Evolutionary conservation across 768 basidiomycete genomes (phyloP), one percentile per base, ranked within the genome.

Genomic region (Candolleomyces aberdarensis): DNA sequence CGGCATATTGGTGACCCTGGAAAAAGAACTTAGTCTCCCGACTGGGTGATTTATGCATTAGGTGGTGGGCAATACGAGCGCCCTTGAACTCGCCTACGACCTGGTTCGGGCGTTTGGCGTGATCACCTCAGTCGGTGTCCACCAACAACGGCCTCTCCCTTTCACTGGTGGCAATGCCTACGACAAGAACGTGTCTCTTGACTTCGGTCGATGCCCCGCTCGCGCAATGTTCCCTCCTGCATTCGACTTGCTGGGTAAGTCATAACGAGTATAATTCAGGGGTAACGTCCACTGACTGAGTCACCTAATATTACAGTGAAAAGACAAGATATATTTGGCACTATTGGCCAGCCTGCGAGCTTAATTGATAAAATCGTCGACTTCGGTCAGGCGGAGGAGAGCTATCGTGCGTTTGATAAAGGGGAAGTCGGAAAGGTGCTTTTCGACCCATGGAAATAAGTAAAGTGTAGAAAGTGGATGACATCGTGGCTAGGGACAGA

Each of bases 201-300:
- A 91, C 66, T 93, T 92, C 69, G 92, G 92, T 9, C 84, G 91
- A 9, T 92, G 91, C 65, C 91, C 90, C 15, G 89, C 90, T 5
- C 84, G 88, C 14, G 85, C 90, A 0, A 85, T 92, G 82, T 86
- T 92, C 65, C 87, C 87, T 10, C 71, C 82, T 59, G 91, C 90
- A 1, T 79, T 89, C 44, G 86, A 86, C 65, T 71, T 93, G 31
- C 73, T 94, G 32, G 76, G 82, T 79, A 48, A 63, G 77, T 3
- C 6, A 20, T 11, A 19, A 48, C 29, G 20, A 29, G 17, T 17
- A 29, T 46, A 47, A 26, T 26, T 26, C 26, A 1, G 26, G 26
- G 26, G 26, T 26, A 26, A 26, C 26, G 26, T 26, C 26, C 43
- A 39, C 40, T 20, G 31, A 57, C 26, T 20, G 26, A 50, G 10